Conservation (phyloP, 257 asterid genomes). For the Catharanthus roseus region DNA sequence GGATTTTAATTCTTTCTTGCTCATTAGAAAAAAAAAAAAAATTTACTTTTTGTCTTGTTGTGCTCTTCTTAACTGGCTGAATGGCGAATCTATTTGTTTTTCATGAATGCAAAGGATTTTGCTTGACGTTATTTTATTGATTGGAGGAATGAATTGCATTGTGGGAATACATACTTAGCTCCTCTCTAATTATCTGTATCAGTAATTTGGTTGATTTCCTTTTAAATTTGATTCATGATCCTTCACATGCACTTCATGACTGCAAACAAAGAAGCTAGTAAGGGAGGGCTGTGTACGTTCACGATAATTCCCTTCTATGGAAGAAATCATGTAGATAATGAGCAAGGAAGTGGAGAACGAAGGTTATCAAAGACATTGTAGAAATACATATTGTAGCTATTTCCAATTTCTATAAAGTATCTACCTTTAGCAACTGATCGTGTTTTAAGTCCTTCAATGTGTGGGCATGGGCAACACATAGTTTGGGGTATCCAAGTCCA, state of each 20-base stretch:
- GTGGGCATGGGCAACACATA: background rate
- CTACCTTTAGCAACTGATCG: background rate
- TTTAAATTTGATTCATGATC: background rate
- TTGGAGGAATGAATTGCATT: background rate
- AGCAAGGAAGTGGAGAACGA: background rate
- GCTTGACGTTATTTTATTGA: background rate
- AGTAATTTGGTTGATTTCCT: background rate
- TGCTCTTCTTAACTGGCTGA: background rate
- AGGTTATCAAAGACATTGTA: background rate
- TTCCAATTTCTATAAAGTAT: background rate
- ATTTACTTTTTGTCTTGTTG: background rate
- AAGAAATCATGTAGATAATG: background rate
- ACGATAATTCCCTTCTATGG: background rate
- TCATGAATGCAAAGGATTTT: background rate
- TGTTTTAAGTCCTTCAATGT: background rate
- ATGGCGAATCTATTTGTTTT: background rate
- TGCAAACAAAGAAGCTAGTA: background rate
- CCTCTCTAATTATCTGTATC: background rate
- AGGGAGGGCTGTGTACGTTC: background rate
- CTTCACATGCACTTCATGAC: background rate
- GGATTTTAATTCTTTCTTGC: background rate
- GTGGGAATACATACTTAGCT: background rate
- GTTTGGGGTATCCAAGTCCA: background rate
- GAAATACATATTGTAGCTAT: background rate
- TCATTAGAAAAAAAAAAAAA: background rate